phyloP scores from a whole-genome alignment of 73 alveolate genomes.

The Paramecium tetraurelia region DNA sequence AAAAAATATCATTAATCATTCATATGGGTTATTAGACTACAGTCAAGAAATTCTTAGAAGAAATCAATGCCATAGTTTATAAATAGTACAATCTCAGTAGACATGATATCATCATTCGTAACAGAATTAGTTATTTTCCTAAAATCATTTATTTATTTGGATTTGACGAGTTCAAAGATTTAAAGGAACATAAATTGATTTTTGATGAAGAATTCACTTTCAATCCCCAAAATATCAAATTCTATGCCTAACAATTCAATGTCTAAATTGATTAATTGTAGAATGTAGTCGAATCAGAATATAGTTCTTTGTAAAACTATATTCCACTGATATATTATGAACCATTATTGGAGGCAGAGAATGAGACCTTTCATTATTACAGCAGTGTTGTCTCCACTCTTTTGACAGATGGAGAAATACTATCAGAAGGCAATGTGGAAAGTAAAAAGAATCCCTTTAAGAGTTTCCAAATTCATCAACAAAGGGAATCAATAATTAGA shows the following conservation, averaged over 20 bases:
- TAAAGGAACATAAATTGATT: not conserved
- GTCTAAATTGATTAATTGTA: not conserved
- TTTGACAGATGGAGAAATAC: slow-evolving; percentile 9
- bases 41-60: not conserved
- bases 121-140: not conserved
- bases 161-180: not conserved
- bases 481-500: slow-evolving; percentile 29
- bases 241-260: not conserved
- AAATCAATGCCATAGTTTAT: not conserved
- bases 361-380: slow-evolving; percentile 23
- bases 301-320: not conserved
- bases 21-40: slow-evolving; percentile 19
- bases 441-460: slow-evolving; percentile 5
- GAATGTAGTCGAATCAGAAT: not conserved
- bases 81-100: not conserved
- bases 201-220: slow-evolving; percentile 6
- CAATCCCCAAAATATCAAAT: not conserved
- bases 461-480: not conserved
- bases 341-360: not conserved
- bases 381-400: not conserved
- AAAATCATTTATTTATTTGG: slow-evolving; percentile 7
- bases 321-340: not conserved
- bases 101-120: not conserved
- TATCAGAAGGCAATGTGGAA: slow-evolving; percentile 33
- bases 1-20: not conserved